Evolutionary conservation across 208 protist species (phyloP).

Genomic region (Trypanosoma rangeli): DNA sequence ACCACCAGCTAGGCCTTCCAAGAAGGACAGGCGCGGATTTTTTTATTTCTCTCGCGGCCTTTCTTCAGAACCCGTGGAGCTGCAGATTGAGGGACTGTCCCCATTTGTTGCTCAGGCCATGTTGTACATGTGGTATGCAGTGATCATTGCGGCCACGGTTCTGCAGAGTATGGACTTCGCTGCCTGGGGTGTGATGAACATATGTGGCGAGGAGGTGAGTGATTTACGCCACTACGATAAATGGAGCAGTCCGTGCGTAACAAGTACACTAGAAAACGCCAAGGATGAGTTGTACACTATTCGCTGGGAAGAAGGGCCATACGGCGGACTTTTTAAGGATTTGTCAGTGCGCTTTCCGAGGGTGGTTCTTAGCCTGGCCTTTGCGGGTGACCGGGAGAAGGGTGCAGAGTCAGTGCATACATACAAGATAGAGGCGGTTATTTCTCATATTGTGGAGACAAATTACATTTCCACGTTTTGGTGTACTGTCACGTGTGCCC

Average conservation of each 20-base stretch:
- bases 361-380: slow-evolving; percentile 44
- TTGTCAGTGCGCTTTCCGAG: slow-evolving; percentile 40
- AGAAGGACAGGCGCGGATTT: not conserved
- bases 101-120: slow-evolving; percentile 38
- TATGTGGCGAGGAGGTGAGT: slow-evolving; percentile 43
- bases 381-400: slow-evolving; percentile 1
- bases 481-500: slow-evolving; percentile 15
- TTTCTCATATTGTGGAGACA: not conserved
- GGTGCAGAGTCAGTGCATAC: not conserved
- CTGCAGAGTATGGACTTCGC: slow-evolving; percentile 51
- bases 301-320: slow-evolving; percentile 35
- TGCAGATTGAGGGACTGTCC: slow-evolving; percentile 76
- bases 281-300: slow-evolving; percentile 28
- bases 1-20: not conserved
- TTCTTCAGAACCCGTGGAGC: slow-evolving; percentile 54
- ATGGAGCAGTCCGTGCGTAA: slow-evolving; percentile 40
- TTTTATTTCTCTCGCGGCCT: not conserved
- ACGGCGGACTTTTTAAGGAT: slow-evolving; percentile 18
- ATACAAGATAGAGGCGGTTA: slow-evolving; percentile 6
- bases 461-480: not conserved
- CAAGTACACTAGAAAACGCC: slow-evolving; percentile 3
- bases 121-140: slow-evolving; percentile 62
- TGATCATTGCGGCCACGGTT: slow-evolving; percentile 48
- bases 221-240: slow-evolving; percentile 32
- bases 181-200: slow-evolving; percentile 59